These are phyloP conservation scores for Gossypium raimondii DNA, from an alignment of 345 rosid genomes.

Conservation along the genomic window DNA sequence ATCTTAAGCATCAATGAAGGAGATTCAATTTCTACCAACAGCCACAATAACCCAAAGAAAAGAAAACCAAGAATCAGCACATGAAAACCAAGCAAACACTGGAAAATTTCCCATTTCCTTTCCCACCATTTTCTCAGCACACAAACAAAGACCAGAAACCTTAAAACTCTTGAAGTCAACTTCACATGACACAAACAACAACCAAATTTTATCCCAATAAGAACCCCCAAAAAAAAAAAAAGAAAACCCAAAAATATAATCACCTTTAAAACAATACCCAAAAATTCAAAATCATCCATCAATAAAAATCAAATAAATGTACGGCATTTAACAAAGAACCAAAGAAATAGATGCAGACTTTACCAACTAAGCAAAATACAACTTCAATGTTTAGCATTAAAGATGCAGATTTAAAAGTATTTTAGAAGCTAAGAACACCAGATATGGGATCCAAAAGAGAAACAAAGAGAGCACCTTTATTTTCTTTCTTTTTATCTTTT, in stretches of 20 bases:
- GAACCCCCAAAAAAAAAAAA: background rate
- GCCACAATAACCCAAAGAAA: background rate
- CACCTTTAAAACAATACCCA: background rate
- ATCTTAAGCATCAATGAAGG: background rate
- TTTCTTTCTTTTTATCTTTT: background rate
- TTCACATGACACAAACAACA: background rate
- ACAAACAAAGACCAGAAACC: background rate
- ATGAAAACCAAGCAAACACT: background rate
- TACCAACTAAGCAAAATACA: background rate
- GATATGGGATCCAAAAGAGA: constrained; percentile 33
- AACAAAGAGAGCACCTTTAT: constrained; percentile 29
- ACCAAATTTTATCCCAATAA: background rate
- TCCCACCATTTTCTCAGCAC: background rate
- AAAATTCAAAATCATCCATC: background rate
- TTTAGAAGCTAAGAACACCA: constrained; percentile 22
- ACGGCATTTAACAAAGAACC: background rate
- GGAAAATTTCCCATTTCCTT: background rate
- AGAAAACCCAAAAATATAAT: background rate
- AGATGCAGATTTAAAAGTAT: background rate
- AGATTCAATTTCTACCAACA: background rate
- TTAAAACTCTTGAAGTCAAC: constrained; percentile 1
- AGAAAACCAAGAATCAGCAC: background rate
- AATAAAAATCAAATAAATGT: background rate
- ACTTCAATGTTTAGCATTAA: background rate
- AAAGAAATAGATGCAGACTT: background rate